Evolutionary conservation across 2,329 filamentous ascomycete genomes (phyloP), one percentile per base, ranked within the genome.

Genomic region (Torrubiella hemipterigena): DNA sequence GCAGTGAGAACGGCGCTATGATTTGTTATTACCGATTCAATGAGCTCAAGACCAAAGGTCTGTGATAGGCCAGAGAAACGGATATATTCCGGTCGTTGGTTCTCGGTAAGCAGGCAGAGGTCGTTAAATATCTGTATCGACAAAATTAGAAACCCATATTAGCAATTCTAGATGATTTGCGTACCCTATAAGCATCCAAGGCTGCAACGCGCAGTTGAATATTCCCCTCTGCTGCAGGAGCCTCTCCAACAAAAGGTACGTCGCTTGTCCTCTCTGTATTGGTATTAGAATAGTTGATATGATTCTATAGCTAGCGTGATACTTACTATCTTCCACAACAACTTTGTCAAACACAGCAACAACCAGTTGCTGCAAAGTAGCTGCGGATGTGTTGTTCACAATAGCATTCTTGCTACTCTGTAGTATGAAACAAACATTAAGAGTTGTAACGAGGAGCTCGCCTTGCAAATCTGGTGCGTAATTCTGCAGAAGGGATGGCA

Each of bases 281-380:
- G 6, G 6, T 40, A 32, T 49, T 28, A 54, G 40, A 8, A 31
- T 22, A 6, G 26, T 3, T 15, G 3, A n/a, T 27, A 14, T 10
- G 2, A 12, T 8, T 1, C 16, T 10, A 7, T 13, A 8, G 17
- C n/a, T 17, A 27, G 14, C 10, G 4, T 6, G 10, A 29, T 10
- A 65, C 73, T 52, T 56, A 80, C 77, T 77, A 51, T 95, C 86
- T 61, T 95, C 86, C 6, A 63, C 61, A 1, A 77, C 72, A 3
- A 95, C 85, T 52, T 93, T 91, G 51, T 96, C 91, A 55, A 95
- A 96, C 0, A 94, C 81, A 1, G 83, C 81, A 19, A 91, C 84
- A 7, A 96, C 78, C 11, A 98, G 70, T 54, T 96, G 91, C 55
- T 95, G 89, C 32, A 98, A 63, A 3, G 91, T 96, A n/a, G 91